Percentiles rank a stretch among this genome's conserved stretches.
phyloP scores from a whole-genome alignment of 2,329 filamentous ascomycete species.

The Ceratocystis variospora region DNA sequence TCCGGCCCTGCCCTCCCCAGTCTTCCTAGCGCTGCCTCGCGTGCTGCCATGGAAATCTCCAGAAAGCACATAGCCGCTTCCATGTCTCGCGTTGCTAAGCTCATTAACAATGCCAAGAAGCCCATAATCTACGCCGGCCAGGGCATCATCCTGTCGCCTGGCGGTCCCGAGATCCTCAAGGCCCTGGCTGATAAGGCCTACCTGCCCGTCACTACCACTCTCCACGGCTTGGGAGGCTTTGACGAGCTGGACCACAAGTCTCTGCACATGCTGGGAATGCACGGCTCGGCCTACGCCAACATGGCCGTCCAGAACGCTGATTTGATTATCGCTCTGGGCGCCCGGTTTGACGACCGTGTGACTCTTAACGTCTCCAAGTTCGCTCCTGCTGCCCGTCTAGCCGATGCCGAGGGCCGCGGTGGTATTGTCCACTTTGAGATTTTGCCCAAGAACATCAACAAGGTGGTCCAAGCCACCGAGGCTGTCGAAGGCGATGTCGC shows the following conservation, averaged over 20 bases:
- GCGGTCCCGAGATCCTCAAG: constrained; percentile 66
- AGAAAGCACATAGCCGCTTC: constrained; percentile 58
- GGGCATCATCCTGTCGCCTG: constrained; percentile 66
- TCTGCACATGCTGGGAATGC: constrained; percentile 97
- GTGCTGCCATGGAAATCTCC: constrained; percentile 61
- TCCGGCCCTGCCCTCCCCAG: constrained; percentile 57
- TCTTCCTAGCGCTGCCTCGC: constrained; percentile 73
- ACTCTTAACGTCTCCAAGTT: constrained; percentile 72
- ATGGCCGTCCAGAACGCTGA: constrained; percentile 96
- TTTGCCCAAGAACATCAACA: constrained; percentile 99
- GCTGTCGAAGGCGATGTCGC: constrained; percentile 88
- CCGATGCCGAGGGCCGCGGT: constrained; percentile 70
- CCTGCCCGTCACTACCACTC: constrained; percentile 89
- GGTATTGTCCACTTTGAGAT: constrained; percentile 97
- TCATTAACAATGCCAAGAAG: constrained; percentile 84
- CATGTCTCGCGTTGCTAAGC: constrained; percentile 60
- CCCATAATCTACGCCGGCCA: constrained; percentile 92
- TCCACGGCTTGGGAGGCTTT: constrained; percentile 82
- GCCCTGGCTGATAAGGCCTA: constrained; percentile 79
- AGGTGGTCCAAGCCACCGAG: constrained; percentile 92
- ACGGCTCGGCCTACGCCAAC: constrained; percentile 93
- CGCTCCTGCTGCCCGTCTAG: constrained; percentile 72
- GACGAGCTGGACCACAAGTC: constrained; percentile 91
- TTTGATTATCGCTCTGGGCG: constrained; percentile 85
- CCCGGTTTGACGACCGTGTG: constrained; percentile 92